Percentiles rank a stretch among this genome's conserved stretches.
These are phyloP conservation scores for Kwoniella shivajii DNA, from an alignment of 1,284 basidiomycete genomes.

Conservation along the genomic window DNA sequence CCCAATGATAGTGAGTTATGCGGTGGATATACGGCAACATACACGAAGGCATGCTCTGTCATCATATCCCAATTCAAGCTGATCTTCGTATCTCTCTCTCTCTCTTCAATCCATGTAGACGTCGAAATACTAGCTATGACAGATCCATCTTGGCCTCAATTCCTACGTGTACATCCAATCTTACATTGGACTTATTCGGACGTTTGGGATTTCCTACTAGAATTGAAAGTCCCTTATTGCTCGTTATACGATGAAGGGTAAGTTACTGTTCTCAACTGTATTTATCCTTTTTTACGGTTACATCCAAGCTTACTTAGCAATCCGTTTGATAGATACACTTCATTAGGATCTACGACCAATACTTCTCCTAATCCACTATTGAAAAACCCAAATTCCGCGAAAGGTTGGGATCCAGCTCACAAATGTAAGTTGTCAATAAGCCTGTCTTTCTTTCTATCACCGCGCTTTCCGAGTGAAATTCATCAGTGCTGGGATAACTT, in stretches of 20 bases:
- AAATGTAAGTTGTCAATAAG: conserved; percentile 30
- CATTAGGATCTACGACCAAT: conserved; percentile 91
- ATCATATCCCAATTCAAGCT: not conserved
- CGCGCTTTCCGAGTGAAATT: not conserved
- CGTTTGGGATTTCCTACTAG: conserved; percentile 84
- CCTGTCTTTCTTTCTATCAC: no score
- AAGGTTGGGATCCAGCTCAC: conserved; percentile 44
- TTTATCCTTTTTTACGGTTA: no score
- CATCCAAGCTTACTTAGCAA: no score
- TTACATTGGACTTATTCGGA: conserved; percentile 91
- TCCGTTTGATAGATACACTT: conserved; percentile 73
- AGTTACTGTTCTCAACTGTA: no score
- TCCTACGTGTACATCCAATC: conserved; percentile 92
- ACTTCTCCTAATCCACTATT: conserved; percentile 89
- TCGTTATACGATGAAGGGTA: conserved; percentile 87
- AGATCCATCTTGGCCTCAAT: conserved; percentile 83
- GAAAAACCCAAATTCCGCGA: conserved; percentile 50
- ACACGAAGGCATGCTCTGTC: no score
- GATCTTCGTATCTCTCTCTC: no score
- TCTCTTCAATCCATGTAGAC: conserved; percentile 49
- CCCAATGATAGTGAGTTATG: conserved; percentile 80
- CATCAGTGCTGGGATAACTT: not conserved
- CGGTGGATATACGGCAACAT: no score
- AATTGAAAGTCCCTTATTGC: conserved; percentile 81
- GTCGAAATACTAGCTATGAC: conserved; percentile 75